phyloP scores from a whole-genome alignment of 768 basidiomycete genomes.

The Naganishia vaughanmartiniae region DNA sequence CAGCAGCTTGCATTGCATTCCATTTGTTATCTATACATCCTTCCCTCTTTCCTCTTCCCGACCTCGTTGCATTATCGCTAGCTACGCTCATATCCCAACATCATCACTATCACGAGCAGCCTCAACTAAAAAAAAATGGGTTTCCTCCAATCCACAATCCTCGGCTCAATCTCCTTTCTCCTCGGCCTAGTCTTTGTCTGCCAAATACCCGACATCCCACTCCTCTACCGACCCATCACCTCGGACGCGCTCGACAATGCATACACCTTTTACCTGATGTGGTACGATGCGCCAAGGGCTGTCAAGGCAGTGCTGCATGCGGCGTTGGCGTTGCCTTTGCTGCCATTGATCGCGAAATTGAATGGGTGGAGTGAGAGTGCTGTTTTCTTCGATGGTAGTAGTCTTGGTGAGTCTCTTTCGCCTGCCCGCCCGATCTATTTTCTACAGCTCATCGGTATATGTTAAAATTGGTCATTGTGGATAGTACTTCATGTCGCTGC shows the following conservation, averaged over 20 bases:
- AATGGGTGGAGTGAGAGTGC: slow-evolving; percentile 88
- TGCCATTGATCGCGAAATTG: slow-evolving; percentile 74
- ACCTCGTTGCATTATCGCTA: too few relatives aligned
- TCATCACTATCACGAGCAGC: neutral
- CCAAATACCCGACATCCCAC: slow-evolving; percentile 69
- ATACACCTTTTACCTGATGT: slow-evolving; percentile 85
- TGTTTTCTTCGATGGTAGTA: slow-evolving; percentile 89
- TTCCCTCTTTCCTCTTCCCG: too few relatives aligned
- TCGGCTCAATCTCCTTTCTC: slow-evolving; percentile 84
- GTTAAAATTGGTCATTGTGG: too few relatives aligned
- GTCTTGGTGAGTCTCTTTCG: slow-evolving; percentile 63
- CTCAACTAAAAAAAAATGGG: slow-evolving; percentile 61
- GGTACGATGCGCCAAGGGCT: slow-evolving; percentile 86
- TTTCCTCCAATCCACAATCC: slow-evolving; percentile 83
- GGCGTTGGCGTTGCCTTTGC: slow-evolving; percentile 72
- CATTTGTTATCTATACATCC: too few relatives aligned
- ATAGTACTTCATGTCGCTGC: slow-evolving; percentile 64
- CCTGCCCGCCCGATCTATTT: neutral
- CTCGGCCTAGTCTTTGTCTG: slow-evolving; percentile 62
- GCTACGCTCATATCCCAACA: neutral
- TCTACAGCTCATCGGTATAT: too few relatives aligned
- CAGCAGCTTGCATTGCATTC: too few relatives aligned
- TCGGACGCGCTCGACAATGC: slow-evolving; percentile 70
- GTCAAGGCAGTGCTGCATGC: slow-evolving; percentile 92
- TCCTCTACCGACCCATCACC: slow-evolving; percentile 68